Evolutionary conservation across 345 rosid genomes (phyloP).

Genomic region (Hypericum androsaemum): DNA sequence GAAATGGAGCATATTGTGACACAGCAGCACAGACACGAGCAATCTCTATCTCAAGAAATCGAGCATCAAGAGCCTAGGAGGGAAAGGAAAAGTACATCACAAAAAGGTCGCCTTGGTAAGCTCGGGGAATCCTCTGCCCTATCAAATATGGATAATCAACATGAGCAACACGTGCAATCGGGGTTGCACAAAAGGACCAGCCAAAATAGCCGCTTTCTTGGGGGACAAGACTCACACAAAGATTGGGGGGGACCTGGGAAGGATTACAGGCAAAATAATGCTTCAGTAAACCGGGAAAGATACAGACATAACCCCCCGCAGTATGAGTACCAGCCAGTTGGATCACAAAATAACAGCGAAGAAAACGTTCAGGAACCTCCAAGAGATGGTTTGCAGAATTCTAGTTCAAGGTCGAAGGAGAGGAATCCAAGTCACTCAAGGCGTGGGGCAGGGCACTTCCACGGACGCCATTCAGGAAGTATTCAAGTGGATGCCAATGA

Average conservation of each 20-base stretch:
- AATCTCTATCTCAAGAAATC: constrained; percentile 14
- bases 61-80: constrained; percentile 37
- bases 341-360: constrained; percentile 15
- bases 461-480: constrained; percentile 40
- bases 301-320: constrained; percentile 45
- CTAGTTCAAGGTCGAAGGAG: constrained; percentile 52
- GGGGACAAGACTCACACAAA: constrained; percentile 52
- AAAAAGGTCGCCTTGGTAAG: constrained; percentile 27
- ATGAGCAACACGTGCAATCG: constrained; percentile 31
- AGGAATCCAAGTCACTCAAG: constrained; percentile 48
- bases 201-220: constrained; percentile 40
- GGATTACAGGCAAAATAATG: constrained; percentile 41
- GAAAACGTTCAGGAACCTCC: constrained; percentile 32
- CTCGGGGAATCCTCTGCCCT: constrained; percentile 18
- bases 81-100: constrained; percentile 34
- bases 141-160: constrained; percentile 28
- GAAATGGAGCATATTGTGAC: constrained; percentile 19
- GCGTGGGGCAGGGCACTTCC: constrained; percentile 44
- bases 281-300: constrained; percentile 44
- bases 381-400: constrained; percentile 42
- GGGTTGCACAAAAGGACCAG: constrained; percentile 47
- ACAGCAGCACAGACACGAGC: constrained; percentile 18
- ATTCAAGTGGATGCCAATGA: constrained; percentile 31
- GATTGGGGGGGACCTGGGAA: constrained; percentile 62
- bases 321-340: constrained; percentile 75